Evolutionary conservation across 106 monocot species (phyloP), one percentile per base, ranked within the genome.

Genomic region (Platanthera guangdongensis): DNA sequence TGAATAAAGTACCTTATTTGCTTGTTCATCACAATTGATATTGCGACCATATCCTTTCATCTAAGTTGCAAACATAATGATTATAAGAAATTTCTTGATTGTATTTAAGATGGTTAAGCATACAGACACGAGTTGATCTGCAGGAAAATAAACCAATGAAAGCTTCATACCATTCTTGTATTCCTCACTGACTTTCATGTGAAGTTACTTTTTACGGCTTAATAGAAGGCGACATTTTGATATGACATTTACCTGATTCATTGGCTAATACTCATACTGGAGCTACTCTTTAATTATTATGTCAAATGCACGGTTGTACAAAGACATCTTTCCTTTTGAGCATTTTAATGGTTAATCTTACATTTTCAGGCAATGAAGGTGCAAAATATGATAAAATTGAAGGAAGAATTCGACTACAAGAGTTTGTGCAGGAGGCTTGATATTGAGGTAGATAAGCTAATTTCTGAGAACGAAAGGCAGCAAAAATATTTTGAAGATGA

Each of bases 321-420:
- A 65, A 12, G 7, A 39, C 39, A 3, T 65, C 13, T 65, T 65
- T 65, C 65, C 12, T 65, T 65, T 5, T 4, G 10, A 30, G 65
- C 32, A 32, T 65, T 19, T 48, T 72, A 72, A 51, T 51, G 21
- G 9, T n/a, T 11, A 72, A 51, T 72, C 71, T 78, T 55, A 55
- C 48, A 10, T 14, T 62, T 70, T 52, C 65, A 99, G 99, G 94
- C 99, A 51, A 99, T 99, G 99, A 99, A 99, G 80, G 99, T 99
- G 68, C 94, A 99, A 76, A 99, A 99, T 63, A 99, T 99, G 99
- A 90, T 99, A 30, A 99, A 90, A 84, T 76, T 99, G 47, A 99
- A 99, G 83, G 99, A 99, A 70, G 99, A 99, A 81, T 99, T 99
- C 84, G 99, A 99, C 83, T 99, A 99, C 79, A 99, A 99, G 83